Evolutionary conservation across 768 basidiomycete genomes (phyloP).

Genomic region (Pholiota microspora): DNA sequence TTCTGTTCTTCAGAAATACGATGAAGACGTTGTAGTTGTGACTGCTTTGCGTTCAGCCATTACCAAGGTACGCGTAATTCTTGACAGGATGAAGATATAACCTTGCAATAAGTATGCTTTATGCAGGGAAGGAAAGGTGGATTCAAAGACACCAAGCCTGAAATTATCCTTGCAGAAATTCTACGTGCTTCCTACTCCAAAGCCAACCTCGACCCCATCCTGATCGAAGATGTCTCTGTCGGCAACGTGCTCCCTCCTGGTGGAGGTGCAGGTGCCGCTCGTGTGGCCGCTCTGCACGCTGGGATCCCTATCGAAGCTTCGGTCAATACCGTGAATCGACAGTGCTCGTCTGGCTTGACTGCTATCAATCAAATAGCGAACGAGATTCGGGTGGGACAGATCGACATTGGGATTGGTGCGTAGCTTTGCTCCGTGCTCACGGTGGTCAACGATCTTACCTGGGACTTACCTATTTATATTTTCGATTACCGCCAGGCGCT

Average conservation of each 20-base stretch:
- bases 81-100: background rate
- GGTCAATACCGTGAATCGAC: constrained; percentile 84
- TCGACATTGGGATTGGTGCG: constrained; percentile 86
- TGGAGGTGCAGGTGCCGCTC: constrained; percentile 77
- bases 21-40: constrained; percentile 90
- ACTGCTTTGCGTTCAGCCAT: constrained; percentile 87
- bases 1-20: constrained; percentile 64
- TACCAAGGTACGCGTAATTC: constrained; percentile 64
- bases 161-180: constrained; percentile 75
- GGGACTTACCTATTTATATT: background rate
- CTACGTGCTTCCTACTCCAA: constrained; percentile 69
- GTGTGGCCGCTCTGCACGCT: constrained; percentile 85
- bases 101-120: background rate
- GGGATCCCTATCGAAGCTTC: constrained; percentile 78
- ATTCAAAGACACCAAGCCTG: constrained; percentile 88
- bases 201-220: constrained; percentile 69
- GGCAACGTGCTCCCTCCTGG: constrained; percentile 89
- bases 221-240: constrained; percentile 82
- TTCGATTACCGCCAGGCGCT: constrained; percentile 46
- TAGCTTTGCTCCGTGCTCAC: background rate
- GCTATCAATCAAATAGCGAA: constrained; percentile 83
- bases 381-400: constrained; percentile 74
- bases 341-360: constrained; percentile 86
- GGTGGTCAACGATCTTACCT: background rate
- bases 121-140: constrained; percentile 77